Percentiles rank a stretch among this genome's conserved stretches.
phyloP scores from a whole-genome alignment of 2,329 filamentous ascomycete species.

The Elsinoe batatas region DNA sequence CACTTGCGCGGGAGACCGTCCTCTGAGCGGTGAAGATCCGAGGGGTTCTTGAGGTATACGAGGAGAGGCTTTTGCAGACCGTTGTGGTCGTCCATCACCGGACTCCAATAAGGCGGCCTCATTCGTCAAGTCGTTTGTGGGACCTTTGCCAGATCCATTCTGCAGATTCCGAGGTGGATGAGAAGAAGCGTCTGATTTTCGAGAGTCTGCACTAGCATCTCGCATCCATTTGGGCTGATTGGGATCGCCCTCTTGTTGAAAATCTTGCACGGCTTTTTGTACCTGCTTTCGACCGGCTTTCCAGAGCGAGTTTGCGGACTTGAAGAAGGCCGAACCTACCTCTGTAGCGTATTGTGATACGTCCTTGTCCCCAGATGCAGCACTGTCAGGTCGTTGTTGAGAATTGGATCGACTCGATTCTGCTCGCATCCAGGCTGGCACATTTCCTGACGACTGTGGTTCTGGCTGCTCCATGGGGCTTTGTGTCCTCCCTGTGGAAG shows the following conservation, averaged over 20 bases:
- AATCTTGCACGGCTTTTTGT: slow-evolving; percentile 82
- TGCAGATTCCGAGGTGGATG: slow-evolving; percentile 17
- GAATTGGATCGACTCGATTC: slow-evolving; percentile 39
- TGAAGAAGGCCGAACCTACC: slow-evolving; percentile 74
- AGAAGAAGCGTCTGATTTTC: slow-evolving; percentile 23
- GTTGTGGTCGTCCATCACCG: slow-evolving; percentile 46
- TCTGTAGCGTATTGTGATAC: slow-evolving; percentile 72
- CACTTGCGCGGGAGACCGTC: slow-evolving; percentile 25
- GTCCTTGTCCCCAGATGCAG: slow-evolving; percentile 58
- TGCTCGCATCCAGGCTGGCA: slow-evolving; percentile 56
- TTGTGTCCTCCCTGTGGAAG: slow-evolving; percentile 20
- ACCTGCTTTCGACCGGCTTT: slow-evolving; percentile 89
- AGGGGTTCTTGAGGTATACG: slow-evolving; percentile 16
- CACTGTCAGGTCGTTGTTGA: slow-evolving; percentile 41
- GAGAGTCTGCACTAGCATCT: slow-evolving; percentile 41
- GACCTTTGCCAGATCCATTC: background rate
- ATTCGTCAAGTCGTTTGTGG: slow-evolving; percentile 30
- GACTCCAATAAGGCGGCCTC: slow-evolving; percentile 70
- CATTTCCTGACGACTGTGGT: slow-evolving; percentile 1
- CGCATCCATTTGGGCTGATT: slow-evolving; percentile 94
- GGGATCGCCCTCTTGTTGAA: slow-evolving; percentile 64
- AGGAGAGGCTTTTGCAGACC: slow-evolving; percentile 21
- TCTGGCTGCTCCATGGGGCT: slow-evolving; percentile 11
- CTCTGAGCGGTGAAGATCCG: slow-evolving; percentile 13
- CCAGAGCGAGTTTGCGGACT: slow-evolving; percentile 91